A percentile compares a stretch with the other conserved stretches of the same genome.
phyloP scores from a whole-genome alignment of 169 alveolate genomes.

The Plasmodium gonderi region DNA sequence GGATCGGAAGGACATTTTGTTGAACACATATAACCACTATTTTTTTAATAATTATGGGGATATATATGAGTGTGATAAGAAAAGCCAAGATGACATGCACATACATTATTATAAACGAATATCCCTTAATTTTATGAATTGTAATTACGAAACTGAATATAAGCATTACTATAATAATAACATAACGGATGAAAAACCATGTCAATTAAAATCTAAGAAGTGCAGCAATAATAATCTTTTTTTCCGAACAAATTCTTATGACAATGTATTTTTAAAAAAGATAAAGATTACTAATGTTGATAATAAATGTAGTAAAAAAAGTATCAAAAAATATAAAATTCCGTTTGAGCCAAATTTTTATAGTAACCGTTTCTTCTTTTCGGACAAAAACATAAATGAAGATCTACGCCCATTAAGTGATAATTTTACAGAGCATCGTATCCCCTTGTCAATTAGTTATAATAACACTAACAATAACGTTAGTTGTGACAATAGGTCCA shows the following conservation, averaged over 20 bases:
- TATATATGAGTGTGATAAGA: slow-evolving; percentile 14
- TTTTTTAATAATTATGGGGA: slow-evolving; percentile 37
- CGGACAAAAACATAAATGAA: slow-evolving; percentile 49
- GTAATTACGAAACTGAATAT: slow-evolving; percentile 13
- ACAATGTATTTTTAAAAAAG: slow-evolving; percentile 39
- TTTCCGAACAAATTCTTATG: slow-evolving; percentile 25
- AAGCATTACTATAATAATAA: not conserved
- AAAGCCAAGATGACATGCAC: slow-evolving; percentile 13
- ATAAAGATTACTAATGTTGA: slow-evolving; percentile 34
- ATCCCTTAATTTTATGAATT: slow-evolving; percentile 42
- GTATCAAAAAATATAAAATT: slow-evolving; percentile 38
- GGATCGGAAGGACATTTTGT: slow-evolving; percentile 27
- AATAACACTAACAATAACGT: not conserved
- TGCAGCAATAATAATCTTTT: slow-evolving; percentile 6
- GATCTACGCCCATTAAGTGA: not conserved
- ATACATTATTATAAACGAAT: slow-evolving; percentile 26
- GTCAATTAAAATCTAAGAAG: not conserved
- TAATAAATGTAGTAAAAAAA: slow-evolving; percentile 8
- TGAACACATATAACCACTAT: slow-evolving; percentile 58
- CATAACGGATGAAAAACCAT: not conserved
- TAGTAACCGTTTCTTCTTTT: slow-evolving; percentile 50
- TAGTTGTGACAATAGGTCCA: not conserved
- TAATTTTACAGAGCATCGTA: slow-evolving; percentile 22
- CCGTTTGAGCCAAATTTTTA: slow-evolving; percentile 75
- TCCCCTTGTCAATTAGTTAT: slow-evolving; percentile 14